phyloP scores from a whole-genome alignment of 495 filamentous ascomycete species.

The Podospora australis region DNA sequence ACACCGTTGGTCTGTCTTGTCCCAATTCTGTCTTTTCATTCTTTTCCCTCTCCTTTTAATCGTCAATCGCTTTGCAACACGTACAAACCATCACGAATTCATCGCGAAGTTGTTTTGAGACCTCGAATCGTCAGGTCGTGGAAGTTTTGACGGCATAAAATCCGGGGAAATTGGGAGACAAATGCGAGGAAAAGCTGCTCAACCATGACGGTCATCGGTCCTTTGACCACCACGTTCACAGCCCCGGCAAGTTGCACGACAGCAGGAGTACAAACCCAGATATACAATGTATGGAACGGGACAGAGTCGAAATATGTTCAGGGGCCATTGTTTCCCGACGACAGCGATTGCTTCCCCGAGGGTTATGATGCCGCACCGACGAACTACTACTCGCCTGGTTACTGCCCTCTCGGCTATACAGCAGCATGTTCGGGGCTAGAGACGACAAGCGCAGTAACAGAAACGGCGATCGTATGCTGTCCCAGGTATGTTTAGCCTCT shows the following conservation, averaged over 20 bases:
- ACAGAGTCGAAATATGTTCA: slow-evolving; percentile 17
- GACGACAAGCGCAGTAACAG: slow-evolving; percentile 7
- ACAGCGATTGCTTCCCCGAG: slow-evolving; percentile 22
- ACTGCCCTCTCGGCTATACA: slow-evolving; percentile 27
- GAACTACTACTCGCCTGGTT: slow-evolving; percentile 29
- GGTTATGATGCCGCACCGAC: slow-evolving; percentile 23
- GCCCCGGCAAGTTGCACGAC: slow-evolving; percentile 25
- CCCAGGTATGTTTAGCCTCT: slow-evolving; percentile 20
- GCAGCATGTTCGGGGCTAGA: slow-evolving; percentile 21
- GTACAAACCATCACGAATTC: background rate
- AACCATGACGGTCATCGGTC: slow-evolving; percentile 26
- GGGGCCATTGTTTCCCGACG: slow-evolving; percentile 20
- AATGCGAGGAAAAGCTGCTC: slow-evolving; percentile 14
- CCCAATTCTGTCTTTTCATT: background rate
- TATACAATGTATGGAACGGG: slow-evolving; percentile 21
- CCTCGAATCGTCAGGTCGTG: slow-evolving; percentile 1
- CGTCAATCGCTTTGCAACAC: background rate
- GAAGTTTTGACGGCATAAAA: slow-evolving; percentile 15
- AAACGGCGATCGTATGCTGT: slow-evolving; percentile 25
- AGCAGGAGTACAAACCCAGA: slow-evolving; percentile 11
- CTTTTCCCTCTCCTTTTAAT: background rate
- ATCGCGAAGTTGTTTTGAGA: background rate
- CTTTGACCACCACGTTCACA: slow-evolving; percentile 26
- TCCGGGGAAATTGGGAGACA: background rate
- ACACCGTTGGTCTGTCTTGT: background rate